These are phyloP conservation scores for Diaporthe australafricana DNA, from an alignment of 2,329 filamentous ascomycete species.

Conservation along the genomic window DNA sequence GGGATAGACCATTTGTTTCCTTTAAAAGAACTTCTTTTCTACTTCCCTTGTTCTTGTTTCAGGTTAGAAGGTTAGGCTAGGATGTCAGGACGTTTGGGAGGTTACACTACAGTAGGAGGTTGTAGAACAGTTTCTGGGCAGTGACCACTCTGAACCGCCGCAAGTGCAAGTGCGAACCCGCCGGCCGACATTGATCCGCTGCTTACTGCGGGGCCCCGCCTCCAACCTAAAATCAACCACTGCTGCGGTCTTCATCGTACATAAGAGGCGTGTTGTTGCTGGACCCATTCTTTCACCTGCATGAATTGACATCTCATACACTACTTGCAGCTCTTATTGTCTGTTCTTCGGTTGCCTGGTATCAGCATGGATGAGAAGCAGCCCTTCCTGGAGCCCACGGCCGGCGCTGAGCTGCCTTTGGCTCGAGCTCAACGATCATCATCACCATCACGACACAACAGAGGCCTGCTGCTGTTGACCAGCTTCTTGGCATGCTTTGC, in stretches of 20 bases:
- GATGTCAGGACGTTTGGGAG: too few species aligned
- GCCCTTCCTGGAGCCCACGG: constrained; percentile 20
- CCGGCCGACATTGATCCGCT: constrained; percentile 19
- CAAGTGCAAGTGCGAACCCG: too few species aligned
- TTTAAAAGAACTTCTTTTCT: too few species aligned
- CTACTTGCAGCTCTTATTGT: not conserved
- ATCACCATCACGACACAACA: not conserved
- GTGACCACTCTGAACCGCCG: too few species aligned
- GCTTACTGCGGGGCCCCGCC: constrained; percentile 12
- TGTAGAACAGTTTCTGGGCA: too few species aligned
- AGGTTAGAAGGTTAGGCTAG: too few species aligned
- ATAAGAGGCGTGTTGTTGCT: not conserved
- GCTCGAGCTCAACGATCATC: not conserved
- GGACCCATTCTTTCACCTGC: not conserved
- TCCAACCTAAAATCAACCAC: constrained; percentile 19
- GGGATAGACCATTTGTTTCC: too few species aligned
- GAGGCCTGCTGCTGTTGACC: constrained; percentile 6
- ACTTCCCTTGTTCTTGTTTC: too few species aligned
- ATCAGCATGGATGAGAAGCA: constrained; percentile 37
- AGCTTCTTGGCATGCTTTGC: constrained; percentile 20
- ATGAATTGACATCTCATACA: not conserved
- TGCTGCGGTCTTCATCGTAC: not conserved
- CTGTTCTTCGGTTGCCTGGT: too few species aligned
- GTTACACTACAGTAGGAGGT: too few species aligned
- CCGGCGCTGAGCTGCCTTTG: not conserved